Percentiles rank a stretch among this genome's conserved stretches.
These are phyloP conservation scores for Aspergillus fructus DNA, from an alignment of 2,329 filamentous ascomycete species.

Conservation along the genomic window DNA sequence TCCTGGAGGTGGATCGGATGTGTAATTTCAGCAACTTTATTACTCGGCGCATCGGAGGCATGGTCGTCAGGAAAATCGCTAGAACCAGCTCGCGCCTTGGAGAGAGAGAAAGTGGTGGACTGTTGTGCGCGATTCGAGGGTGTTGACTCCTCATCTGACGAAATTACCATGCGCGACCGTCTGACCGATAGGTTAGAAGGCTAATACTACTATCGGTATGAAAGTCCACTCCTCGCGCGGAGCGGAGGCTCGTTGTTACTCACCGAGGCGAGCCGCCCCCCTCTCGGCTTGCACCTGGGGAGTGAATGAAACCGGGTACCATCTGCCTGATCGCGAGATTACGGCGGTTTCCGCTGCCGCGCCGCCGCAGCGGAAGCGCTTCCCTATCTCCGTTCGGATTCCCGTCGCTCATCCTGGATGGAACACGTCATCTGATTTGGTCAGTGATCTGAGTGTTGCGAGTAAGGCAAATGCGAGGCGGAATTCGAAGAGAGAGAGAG, in stretches of 20 bases:
- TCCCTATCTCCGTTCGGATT: conserved; percentile 17
- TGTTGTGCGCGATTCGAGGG: conserved; percentile 19
- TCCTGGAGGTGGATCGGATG: conserved; percentile 8
- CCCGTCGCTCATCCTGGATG: conserved; percentile 21
- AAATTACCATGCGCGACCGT: conserved; percentile 9
- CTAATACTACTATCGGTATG: not conserved
- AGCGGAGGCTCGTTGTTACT: conserved; percentile 2
- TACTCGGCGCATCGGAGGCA: conserved; percentile 15
- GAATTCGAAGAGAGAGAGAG: not conserved
- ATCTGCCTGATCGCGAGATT: not conserved
- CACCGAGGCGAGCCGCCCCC: conserved; percentile 13
- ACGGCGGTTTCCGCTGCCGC: conserved; percentile 5
- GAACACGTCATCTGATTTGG: conserved; percentile 21
- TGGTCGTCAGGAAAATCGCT: conserved; percentile 14
- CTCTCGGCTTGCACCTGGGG: conserved; percentile 1
- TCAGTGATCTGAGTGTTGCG: conserved; percentile 9
- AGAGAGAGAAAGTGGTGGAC: conserved; percentile 16
- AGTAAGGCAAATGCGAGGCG: not conserved
- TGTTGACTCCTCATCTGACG: conserved; percentile 18
- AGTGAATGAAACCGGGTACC: not conserved
- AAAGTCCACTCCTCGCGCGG: not conserved
- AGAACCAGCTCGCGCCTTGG: conserved; percentile 16
- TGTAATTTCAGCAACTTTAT: conserved; percentile 9
- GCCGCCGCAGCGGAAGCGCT: conserved; percentile 17
- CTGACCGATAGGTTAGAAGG: conserved; percentile 13